Evolutionary conservation across 2,329 filamentous ascomycete species (phyloP).

Genomic region (Albophoma yamanashiensis): DNA sequence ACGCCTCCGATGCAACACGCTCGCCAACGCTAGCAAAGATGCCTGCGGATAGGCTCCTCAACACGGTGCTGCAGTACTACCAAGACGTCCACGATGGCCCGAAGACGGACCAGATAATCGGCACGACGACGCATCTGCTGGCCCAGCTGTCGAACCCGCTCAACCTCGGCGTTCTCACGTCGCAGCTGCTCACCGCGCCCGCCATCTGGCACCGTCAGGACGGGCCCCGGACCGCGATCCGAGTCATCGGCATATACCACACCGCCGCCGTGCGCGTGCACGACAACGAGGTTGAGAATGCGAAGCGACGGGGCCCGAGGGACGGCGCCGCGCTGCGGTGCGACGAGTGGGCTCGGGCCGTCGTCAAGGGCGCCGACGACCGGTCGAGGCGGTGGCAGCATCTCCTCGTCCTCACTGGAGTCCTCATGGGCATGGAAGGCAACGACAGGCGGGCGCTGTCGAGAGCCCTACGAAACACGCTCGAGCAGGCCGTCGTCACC

Average conservation of each 20-base stretch:
- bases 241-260: conserved; percentile 62
- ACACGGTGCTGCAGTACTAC: conserved; percentile 51
- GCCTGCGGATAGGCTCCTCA: conserved; percentile 57
- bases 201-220: conserved; percentile 56
- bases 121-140: conserved; percentile 57
- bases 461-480: conserved; percentile 48
- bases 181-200: conserved; percentile 60
- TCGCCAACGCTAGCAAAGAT: conserved; percentile 26
- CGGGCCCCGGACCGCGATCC: conserved; percentile 51
- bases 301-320: conserved; percentile 16
- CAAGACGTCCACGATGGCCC: conserved; percentile 40
- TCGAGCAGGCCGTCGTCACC: conserved; percentile 63
- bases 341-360: conserved; percentile 45
- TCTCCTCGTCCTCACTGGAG: conserved; percentile 65
- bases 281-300: conserved; percentile 31
- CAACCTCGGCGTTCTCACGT: conserved; percentile 62
- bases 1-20: background rate
- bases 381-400: conserved; percentile 69
- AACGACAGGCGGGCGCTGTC: conserved; percentile 55
- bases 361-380: conserved; percentile 46
- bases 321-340: conserved; percentile 33
- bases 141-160: conserved; percentile 62
- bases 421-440: conserved; percentile 66
- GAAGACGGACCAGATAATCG: conserved; percentile 47
- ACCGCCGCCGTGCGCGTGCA: conserved; percentile 48